Percentiles rank a stretch among this genome's conserved stretches.
Evolutionary conservation across 2,329 filamentous ascomycete species (phyloP).

Genomic region (Pyrenophora graminea): DNA sequence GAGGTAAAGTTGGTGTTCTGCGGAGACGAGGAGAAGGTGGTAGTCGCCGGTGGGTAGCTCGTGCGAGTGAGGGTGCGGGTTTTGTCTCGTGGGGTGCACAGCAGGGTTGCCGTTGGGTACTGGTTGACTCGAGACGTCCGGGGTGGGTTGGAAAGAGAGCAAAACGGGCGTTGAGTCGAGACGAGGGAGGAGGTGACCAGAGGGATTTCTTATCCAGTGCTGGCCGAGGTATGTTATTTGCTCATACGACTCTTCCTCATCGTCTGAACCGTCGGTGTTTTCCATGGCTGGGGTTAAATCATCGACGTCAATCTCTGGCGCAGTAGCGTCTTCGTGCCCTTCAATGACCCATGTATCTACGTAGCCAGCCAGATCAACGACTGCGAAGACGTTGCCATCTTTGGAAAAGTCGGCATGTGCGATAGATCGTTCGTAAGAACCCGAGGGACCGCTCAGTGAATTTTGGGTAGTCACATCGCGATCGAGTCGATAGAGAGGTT

Average conservation of each 20-base stretch:
- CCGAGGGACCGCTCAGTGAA: slow-evolving; percentile 66
- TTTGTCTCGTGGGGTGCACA: slow-evolving; percentile 56
- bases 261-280: slow-evolving; percentile 43
- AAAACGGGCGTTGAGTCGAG: slow-evolving; percentile 52
- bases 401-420: slow-evolving; percentile 76
- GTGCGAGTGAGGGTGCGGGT: slow-evolving; percentile 60
- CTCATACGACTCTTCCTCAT: slow-evolving; percentile 55
- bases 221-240: slow-evolving; percentile 60
- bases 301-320: slow-evolving; percentile 47
- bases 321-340: slow-evolving; percentile 57
- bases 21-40: slow-evolving; percentile 64
- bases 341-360: slow-evolving; percentile 84
- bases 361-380: slow-evolving; percentile 80
- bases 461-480: slow-evolving; percentile 33
- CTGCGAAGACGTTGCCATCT: slow-evolving; percentile 77
- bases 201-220: slow-evolving; percentile 76
- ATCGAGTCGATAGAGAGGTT: slow-evolving; percentile 47
- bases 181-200: slow-evolving; percentile 56
- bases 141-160: slow-evolving; percentile 52
- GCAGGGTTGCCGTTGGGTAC: slow-evolving; percentile 53
- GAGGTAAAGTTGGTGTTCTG: slow-evolving; percentile 71
- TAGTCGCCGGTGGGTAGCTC: slow-evolving; percentile 59
- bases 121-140: slow-evolving; percentile 22
- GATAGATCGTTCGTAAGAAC: slow-evolving; percentile 77
- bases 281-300: slow-evolving; percentile 36